A percentile compares a stretch with the other conserved stretches of the same genome.
Conservation (phyloP, 1,284 basidiomycete species). For the Pseudozyma hubeiensis region DNA sequence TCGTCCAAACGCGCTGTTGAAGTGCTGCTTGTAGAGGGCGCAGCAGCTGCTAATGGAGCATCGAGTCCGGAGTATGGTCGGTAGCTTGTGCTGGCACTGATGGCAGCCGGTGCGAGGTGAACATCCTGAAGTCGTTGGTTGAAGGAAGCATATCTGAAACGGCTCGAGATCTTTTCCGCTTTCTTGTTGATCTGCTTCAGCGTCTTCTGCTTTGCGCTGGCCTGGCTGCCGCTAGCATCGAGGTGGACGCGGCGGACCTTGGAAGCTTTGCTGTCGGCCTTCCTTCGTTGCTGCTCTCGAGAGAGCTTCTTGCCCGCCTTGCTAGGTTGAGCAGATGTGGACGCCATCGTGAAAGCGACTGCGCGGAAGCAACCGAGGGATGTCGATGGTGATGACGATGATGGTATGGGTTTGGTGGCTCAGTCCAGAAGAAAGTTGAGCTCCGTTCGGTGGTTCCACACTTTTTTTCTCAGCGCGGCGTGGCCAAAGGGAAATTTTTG, state of each 20-base stretch:
- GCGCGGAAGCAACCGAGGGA: not conserved
- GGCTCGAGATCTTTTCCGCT: constrained; percentile 41
- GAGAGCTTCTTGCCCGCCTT: constrained; percentile 46
- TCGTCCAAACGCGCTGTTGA: constrained; percentile 13
- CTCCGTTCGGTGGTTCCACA: not conserved
- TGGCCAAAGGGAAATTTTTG: constrained; percentile 33
- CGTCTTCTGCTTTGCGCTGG: constrained; percentile 45
- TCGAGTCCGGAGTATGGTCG: constrained; percentile 58
- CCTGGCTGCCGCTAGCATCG: constrained; percentile 43
- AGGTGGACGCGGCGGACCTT: constrained; percentile 45
- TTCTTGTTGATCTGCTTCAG: constrained; percentile 54
- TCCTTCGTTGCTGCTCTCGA: constrained; percentile 42
- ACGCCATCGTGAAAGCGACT: constrained; percentile 15
- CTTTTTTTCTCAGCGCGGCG: constrained; percentile 3
- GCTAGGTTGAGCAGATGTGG: constrained; percentile 23
- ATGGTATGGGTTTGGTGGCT: not conserved
- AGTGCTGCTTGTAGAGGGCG: constrained; percentile 19
- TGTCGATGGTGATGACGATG: not conserved
- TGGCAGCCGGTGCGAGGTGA: constrained; percentile 56
- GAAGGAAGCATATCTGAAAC: constrained; percentile 66
- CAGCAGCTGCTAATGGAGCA: constrained; percentile 29
- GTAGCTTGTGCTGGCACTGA: constrained; percentile 47
- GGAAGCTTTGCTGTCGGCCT: constrained; percentile 44
- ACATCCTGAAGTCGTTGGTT: constrained; percentile 65
- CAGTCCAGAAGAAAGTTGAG: constrained; percentile 4